Evolutionary conservation across 306 rosid genomes (phyloP).

Genomic region (Malus fusca): DNA sequence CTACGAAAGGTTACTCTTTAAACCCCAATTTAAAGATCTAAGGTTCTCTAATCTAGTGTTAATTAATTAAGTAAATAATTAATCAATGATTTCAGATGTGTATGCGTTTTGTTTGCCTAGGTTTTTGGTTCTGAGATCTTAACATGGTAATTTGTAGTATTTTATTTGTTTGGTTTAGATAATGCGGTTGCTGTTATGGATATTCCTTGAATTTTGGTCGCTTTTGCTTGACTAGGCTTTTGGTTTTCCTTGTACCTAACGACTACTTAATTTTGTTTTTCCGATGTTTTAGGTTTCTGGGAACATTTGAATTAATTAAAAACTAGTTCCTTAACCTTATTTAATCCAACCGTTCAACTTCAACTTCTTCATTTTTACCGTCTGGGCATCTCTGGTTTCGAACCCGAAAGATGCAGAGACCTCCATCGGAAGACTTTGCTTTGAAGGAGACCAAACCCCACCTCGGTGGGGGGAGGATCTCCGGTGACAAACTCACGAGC

Average conservation of each 20-base stretch:
- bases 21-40: conserved; percentile 30
- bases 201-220: conserved; percentile 41
- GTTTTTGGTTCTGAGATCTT: conserved; percentile 21
- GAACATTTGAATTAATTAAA: conserved; percentile 37
- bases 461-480: conserved; percentile 87
- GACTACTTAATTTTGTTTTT: conserved; percentile 47
- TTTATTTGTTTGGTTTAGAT: background rate
- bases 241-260: conserved; percentile 35
- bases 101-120: background rate
- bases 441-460: conserved; percentile 96
- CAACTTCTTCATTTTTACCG: conserved; percentile 16
- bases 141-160: background rate
- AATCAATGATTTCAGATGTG: background rate
- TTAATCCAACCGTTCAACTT: background rate
- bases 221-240: background rate
- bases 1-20: conserved; percentile 7
- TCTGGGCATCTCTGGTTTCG: conserved; percentile 20
- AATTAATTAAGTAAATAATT: background rate
- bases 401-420: conserved; percentile 73
- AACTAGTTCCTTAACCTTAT: conserved; percentile 7
- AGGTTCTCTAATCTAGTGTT: background rate
- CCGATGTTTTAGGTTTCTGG: conserved; percentile 47
- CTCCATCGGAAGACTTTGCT: conserved; percentile 79
- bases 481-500: conserved; percentile 85
- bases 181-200: conserved; percentile 10